A percentile compares a stretch with the other conserved stretches of the same genome.
Conservation (phyloP, 345 rosid species). For the Anacardium occidentale region DNA sequence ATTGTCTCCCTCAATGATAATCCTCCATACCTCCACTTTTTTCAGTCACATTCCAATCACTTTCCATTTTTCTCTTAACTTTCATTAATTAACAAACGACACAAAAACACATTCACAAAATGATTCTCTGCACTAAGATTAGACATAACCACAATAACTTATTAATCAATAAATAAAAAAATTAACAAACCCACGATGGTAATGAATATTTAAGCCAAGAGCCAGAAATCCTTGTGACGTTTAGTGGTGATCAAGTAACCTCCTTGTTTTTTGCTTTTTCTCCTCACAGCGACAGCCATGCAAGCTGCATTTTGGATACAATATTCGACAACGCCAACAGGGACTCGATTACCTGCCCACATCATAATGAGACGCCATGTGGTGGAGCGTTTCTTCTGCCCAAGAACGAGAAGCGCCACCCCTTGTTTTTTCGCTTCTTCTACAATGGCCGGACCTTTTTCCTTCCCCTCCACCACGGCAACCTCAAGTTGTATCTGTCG, state of each 20-base stretch:
- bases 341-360: slow-evolving; percentile 56
- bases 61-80: slow-evolving; percentile 16
- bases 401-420: slow-evolving; percentile 61
- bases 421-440: slow-evolving; percentile 75
- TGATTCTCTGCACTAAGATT: not conserved
- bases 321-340: slow-evolving; percentile 65
- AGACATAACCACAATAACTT: not conserved
- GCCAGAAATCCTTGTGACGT: slow-evolving; percentile 97
- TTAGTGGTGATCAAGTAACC: slow-evolving; percentile 93
- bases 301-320: slow-evolving; percentile 82
- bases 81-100: slow-evolving; percentile 32
- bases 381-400: slow-evolving; percentile 67
- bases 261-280: slow-evolving; percentile 77
- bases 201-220: slow-evolving; percentile 49
- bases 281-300: slow-evolving; percentile 88
- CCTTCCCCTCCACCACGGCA: slow-evolving; percentile 65
- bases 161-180: not conserved
- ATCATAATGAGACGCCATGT: slow-evolving; percentile 79
- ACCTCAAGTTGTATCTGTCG: slow-evolving; percentile 62
- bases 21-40: slow-evolving; percentile 9
- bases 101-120: slow-evolving; percentile 14
- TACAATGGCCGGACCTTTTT: slow-evolving; percentile 78
- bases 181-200: not conserved
- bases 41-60: slow-evolving; percentile 23
- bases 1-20: slow-evolving; percentile 15